These are phyloP conservation scores for Sporothrix protearum DNA, from an alignment of 2,329 filamentous ascomycete genomes.

Conservation along the genomic window DNA sequence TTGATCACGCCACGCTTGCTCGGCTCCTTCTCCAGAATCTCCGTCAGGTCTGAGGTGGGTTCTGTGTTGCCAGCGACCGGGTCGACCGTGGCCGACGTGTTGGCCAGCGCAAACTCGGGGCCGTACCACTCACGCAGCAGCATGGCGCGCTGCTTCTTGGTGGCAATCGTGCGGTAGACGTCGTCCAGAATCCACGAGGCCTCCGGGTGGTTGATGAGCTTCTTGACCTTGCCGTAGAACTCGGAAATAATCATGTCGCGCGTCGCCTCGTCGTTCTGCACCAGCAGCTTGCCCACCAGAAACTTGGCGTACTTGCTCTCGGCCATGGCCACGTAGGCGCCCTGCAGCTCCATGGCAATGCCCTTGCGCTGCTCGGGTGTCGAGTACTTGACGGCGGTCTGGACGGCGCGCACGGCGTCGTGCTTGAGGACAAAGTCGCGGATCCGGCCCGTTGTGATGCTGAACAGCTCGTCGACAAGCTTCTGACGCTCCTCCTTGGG, in stretches of 20 bases:
- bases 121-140: constrained; percentile 96
- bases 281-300: constrained; percentile 88
- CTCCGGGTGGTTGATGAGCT: constrained; percentile 92
- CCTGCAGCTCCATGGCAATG: constrained; percentile 83
- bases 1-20: constrained; percentile 86
- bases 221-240: constrained; percentile 90
- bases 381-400: constrained; percentile 95
- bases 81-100: constrained; percentile 17
- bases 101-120: constrained; percentile 79
- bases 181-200: constrained; percentile 98
- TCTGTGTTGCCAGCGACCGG: constrained; percentile 34
- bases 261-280: constrained; percentile 85
- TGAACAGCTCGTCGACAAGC: constrained; percentile 84
- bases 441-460: constrained; percentile 84
- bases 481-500: constrained; percentile 82
- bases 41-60: constrained; percentile 64
- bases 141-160: constrained; percentile 76
- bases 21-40: constrained; percentile 71
- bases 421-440: constrained; percentile 98
- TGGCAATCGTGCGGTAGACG: constrained; percentile 85
- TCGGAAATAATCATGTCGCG: constrained; percentile 86
- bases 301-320: constrained; percentile 98
- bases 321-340: constrained; percentile 77
- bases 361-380: constrained; percentile 77
- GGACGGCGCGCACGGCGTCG: constrained; percentile 91